Conservation (phyloP, 768 basidiomycete species). For the Pleurotus sapidus region DNA sequence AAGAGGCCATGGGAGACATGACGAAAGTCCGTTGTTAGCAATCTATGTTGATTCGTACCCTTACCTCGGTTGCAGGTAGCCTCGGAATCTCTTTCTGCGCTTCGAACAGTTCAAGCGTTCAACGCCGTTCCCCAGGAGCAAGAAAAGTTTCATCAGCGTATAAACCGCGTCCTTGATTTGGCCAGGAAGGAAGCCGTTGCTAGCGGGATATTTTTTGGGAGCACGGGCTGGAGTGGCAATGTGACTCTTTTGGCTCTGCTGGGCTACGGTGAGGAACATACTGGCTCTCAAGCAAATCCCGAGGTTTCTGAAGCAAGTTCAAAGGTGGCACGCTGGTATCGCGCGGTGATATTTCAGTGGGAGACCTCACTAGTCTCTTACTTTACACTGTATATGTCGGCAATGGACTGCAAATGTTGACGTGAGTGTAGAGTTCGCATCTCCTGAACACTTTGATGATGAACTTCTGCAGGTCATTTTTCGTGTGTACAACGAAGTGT, state of each 20-base stretch:
- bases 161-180: constrained; percentile 65
- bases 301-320: neutral
- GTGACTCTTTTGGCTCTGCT: constrained; percentile 84
- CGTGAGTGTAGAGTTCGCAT: constrained; percentile 39
- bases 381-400: constrained; percentile 92
- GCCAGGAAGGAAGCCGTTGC: constrained; percentile 88
- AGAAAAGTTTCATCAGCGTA: constrained; percentile 65
- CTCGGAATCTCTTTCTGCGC: constrained; percentile 83
- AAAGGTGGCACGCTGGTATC: constrained; percentile 90
- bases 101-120: constrained; percentile 89
- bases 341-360: constrained; percentile 83
- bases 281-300: neutral
- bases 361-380: constrained; percentile 84
- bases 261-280: constrained; percentile 70
- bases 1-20: constrained; percentile 96
- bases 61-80: constrained; percentile 51
- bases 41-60: neutral
- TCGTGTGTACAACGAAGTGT: constrained; percentile 29
- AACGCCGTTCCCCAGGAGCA: constrained; percentile 82
- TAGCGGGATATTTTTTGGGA: constrained; percentile 90
- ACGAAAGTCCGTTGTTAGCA: constrained; percentile 52
- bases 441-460: constrained; percentile 7
- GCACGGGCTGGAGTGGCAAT: constrained; percentile 91
- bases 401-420: constrained; percentile 74
- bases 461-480: constrained; percentile 39